Base-by-base conservation (phyloP, 805 yeast species). In the Candida arabinofermentans region DNA sequence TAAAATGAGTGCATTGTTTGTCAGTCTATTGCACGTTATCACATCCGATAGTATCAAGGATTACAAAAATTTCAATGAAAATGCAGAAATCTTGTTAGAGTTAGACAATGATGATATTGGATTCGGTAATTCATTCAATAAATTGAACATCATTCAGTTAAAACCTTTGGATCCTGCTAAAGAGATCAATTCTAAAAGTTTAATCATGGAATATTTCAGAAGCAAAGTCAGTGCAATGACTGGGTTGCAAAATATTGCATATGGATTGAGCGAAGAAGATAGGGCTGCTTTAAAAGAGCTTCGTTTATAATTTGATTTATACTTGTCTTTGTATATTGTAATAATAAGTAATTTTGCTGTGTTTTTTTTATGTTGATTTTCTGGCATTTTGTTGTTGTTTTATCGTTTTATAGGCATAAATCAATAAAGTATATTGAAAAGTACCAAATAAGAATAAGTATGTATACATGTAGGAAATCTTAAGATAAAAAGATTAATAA, bases 71-170 rank as follows among this genome's bases (percentile, higher is more conserved):
- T 45, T 61, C 3, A 61, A 66, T 31, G 71, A 69, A 23, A 64
- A 69, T 27, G 62, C 61, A 30, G 81, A 75, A 37, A 54, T 74
- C 17, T 83, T 82, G 49, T 53, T 75, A 24, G 89, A 84, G 39
- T 56, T 74, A 21, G 96, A 89, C 47, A 60, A 57, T 37, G 66
- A 62, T 34, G 74, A 83, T 37, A 59, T 72, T 2, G 71, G 93
- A 2, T 93, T 90, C 64, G 98, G 98, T 2, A 83, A 96, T 0
- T 79, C 82, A 39, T 93, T 78, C 62, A 86, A 95, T 39, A 81
- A 76, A 55, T 69, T 93, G 44, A 78, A 75, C 1, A 75, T 85
- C 2, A 80, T 89, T 36, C 71, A 76, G 26, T 64, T 64, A 13
- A 77, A 72, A 48, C 72, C 82, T 3, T 70, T 77, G 49, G 97